These are phyloP conservation scores for Penicillium alfredii DNA, from an alignment of 495 filamentous ascomycete genomes.

Conservation along the genomic window DNA sequence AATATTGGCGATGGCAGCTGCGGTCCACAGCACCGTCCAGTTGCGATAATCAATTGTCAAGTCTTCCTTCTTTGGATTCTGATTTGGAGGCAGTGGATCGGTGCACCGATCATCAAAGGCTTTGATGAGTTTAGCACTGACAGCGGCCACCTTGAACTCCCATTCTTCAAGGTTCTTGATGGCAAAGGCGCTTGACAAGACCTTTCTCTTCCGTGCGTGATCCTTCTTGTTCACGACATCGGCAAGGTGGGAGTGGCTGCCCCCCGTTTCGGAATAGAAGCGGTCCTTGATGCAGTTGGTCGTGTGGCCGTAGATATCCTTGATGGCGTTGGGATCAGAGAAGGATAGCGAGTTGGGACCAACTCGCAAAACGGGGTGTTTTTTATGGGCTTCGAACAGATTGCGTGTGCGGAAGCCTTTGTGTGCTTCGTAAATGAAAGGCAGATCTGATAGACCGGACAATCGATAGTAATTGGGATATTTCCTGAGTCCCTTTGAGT, in stretches of 20 bases:
- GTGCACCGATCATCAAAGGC: constrained; percentile 21
- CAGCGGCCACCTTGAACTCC: constrained; percentile 47
- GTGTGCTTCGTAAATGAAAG: constrained; percentile 28
- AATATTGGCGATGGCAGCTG: constrained; percentile 42
- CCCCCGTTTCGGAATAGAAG: constrained; percentile 36
- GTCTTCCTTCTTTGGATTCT: constrained; percentile 4
- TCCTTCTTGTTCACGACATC: constrained; percentile 36
- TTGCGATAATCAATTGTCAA: constrained; percentile 28
- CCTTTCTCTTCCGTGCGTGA: constrained; percentile 36
- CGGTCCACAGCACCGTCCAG: constrained; percentile 30
- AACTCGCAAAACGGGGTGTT: constrained; percentile 31
- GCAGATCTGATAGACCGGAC: constrained; percentile 34
- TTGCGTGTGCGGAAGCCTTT: constrained; percentile 28
- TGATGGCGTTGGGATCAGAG: constrained; percentile 34
- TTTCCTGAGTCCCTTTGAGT: constrained; percentile 37
- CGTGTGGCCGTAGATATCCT: constrained; percentile 51
- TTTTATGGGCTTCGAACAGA: constrained; percentile 32
- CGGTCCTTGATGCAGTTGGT: constrained; percentile 46
- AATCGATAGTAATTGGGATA: constrained; percentile 35
- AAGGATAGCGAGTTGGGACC: constrained; percentile 30
- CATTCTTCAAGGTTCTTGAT: constrained; percentile 44
- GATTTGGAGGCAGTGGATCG: constrained; percentile 8
- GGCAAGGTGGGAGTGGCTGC: constrained; percentile 38
- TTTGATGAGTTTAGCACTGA: constrained; percentile 24
- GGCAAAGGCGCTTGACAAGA: constrained; percentile 41